A percentile compares a stretch with the other conserved stretches of the same genome.
Evolutionary conservation across 805 yeast species (phyloP).

Genomic region (Suhomyces xylopsoci): DNA sequence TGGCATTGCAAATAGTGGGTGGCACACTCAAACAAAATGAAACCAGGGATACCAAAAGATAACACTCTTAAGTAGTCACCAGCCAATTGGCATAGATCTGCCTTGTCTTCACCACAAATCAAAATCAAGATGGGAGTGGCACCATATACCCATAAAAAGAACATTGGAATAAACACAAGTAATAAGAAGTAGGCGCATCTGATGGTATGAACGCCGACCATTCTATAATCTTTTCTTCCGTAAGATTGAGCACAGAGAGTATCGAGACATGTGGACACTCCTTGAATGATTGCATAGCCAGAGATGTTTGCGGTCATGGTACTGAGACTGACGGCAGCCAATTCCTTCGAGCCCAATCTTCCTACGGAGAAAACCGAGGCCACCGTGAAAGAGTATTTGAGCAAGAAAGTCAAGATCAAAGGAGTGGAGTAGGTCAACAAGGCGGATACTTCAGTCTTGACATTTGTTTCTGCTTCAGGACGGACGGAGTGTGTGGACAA

Average conservation of each 20-base stretch:
- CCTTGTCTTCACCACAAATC: conserved; percentile 11
- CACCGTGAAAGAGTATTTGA: conserved; percentile 71
- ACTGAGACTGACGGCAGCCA: conserved; percentile 74
- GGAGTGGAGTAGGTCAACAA: conserved; percentile 50
- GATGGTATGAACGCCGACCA: conserved; percentile 67
- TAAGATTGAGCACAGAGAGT: conserved; percentile 77
- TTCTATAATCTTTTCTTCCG: conserved; percentile 61
- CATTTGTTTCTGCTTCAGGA: conserved; percentile 45
- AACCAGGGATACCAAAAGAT: conserved; percentile 70
- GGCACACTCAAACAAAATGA: conserved; percentile 66
- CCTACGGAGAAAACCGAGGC: conserved; percentile 80
- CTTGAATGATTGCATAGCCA: conserved; percentile 73
- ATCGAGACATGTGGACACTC: conserved; percentile 74
- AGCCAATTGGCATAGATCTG: conserved; percentile 47
- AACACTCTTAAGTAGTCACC: conserved; percentile 54
- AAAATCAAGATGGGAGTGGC: conserved; percentile 46
- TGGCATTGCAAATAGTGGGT: conserved; percentile 75
- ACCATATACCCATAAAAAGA: conserved; percentile 57
- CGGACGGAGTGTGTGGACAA: conserved; percentile 22
- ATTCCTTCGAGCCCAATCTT: conserved; percentile 62
- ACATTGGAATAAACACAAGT: conserved; percentile 52
- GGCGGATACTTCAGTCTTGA: conserved; percentile 36
- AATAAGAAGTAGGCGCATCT: conserved; percentile 60
- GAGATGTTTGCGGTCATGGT: conserved; percentile 77
- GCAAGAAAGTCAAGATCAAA: conserved; percentile 59